Conservation (phyloP, 352 stramenopile genomes). For the Pythium brachiatum region DNA sequence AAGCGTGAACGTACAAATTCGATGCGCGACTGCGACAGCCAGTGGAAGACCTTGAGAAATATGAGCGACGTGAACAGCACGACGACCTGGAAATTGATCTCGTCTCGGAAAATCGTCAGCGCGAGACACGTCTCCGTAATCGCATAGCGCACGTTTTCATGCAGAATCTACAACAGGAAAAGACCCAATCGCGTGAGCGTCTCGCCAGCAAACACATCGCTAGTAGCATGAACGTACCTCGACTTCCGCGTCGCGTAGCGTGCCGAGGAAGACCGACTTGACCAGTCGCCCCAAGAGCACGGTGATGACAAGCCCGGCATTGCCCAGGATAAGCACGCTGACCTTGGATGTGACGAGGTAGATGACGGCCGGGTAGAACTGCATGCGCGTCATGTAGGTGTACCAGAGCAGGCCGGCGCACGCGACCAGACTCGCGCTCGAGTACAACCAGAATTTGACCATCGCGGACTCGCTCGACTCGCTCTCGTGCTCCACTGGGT, state of each 20-base stretch:
- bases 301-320: conserved; percentile 90
- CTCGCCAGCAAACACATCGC: background rate
- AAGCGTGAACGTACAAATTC: conserved; percentile 57
- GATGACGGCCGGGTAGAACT: conserved; percentile 97
- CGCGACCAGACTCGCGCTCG: conserved; percentile 74
- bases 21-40: conserved; percentile 88
- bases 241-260: conserved; percentile 78
- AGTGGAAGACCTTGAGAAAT: conserved; percentile 95
- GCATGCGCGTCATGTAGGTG: conserved; percentile 92
- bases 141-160: conserved; percentile 96
- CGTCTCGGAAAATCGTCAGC: conserved; percentile 98
- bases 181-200: background rate
- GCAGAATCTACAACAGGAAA: conserved; percentile 67
- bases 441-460: conserved; percentile 91
- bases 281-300: conserved; percentile 80
- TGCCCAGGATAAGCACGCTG: conserved; percentile 94
- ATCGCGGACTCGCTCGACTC: conserved; percentile 6
- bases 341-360: conserved; percentile 97
- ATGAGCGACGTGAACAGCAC: conserved; percentile 95
- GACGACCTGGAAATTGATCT: conserved; percentile 95
- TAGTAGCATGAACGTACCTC: conserved; percentile 39
- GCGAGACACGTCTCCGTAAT: conserved; percentile 98
- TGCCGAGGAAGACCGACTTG: conserved; percentile 86
- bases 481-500: conserved; percentile 4
- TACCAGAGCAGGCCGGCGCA: conserved; percentile 89